These are phyloP conservation scores for Papiliotrema nemorosa DNA, from an alignment of 1,284 basidiomycete genomes.

Conservation along the genomic window DNA sequence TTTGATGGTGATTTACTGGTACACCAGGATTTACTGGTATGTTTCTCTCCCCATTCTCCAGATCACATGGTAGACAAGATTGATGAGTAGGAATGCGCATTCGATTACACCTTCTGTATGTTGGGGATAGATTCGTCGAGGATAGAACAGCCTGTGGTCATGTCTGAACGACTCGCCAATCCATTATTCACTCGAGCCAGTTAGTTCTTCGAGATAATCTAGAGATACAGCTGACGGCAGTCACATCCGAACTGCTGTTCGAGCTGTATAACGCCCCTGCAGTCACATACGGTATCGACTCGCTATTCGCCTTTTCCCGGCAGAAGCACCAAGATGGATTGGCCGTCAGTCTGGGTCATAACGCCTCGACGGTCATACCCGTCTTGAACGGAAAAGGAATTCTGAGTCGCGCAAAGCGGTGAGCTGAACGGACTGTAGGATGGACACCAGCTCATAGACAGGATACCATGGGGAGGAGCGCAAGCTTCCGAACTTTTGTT, in stretches of 20 bases:
- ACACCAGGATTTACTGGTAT: constrained; percentile 84
- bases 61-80: neutral
- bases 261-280: constrained; percentile 87
- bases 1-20: constrained; percentile 88
- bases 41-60: constrained; percentile 37
- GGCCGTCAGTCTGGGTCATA: constrained; percentile 56
- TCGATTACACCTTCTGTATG: constrained; percentile 87
- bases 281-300: constrained; percentile 85
- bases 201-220: constrained; percentile 50
- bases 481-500: constrained; percentile 89
- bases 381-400: constrained; percentile 74
- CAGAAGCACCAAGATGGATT: constrained; percentile 61
- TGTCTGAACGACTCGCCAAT: constrained; percentile 89
- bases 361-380: constrained; percentile 76
- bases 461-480: constrained; percentile 89
- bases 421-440: constrained; percentile 17
- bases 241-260: constrained; percentile 95
- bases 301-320: constrained; percentile 80
- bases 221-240: constrained; percentile 46
- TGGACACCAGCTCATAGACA: constrained; percentile 36
- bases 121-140: constrained; percentile 74
- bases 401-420: constrained; percentile 81
- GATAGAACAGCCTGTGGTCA: constrained; percentile 86
- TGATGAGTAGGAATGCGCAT: constrained; percentile 73
- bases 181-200: constrained; percentile 82